Evolutionary conservation across 441 rosid species (phyloP).

Genomic region (Populus hybrid): DNA sequence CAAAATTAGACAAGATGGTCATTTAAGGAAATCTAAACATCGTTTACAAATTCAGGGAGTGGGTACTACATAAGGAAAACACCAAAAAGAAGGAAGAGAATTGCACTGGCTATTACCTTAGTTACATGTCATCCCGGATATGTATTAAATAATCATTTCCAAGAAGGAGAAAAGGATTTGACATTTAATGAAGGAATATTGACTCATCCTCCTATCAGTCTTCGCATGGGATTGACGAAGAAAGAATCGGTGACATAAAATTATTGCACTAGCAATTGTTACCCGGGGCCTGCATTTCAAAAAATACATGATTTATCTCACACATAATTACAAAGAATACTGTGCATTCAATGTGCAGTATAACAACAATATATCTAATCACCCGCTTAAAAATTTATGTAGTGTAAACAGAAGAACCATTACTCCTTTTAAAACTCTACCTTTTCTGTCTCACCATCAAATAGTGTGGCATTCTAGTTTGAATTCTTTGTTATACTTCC

Average conservation of each 20-base stretch:
- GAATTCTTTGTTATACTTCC: neutral
- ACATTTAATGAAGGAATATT: neutral
- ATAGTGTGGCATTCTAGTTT: neutral
- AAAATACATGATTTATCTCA: conserved; percentile 6
- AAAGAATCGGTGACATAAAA: conserved; percentile 93
- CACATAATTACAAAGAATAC: neutral
- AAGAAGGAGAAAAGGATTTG: neutral
- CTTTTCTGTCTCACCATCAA: neutral
- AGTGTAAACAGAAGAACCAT: neutral
- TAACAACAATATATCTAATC: neutral
- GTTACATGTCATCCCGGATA: too few relatives aligned
- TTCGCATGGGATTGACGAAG: conserved; percentile 92
- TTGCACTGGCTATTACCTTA: neutral
- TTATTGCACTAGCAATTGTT: conserved; percentile 92
- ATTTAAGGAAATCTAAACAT: neutral
- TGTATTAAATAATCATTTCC: too few relatives aligned
- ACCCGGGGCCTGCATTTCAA: conserved; percentile 72
- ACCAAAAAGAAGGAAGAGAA: neutral
- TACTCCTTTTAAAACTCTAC: neutral
- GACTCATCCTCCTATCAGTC: conserved; percentile 92
- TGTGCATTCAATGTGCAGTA: neutral
- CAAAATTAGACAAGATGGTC: neutral
- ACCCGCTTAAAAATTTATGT: neutral
- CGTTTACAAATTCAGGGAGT: neutral
- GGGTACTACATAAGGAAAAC: neutral